Evolutionary conservation across 177 flowering plant species (phyloP).

Genomic region (Telopea speciosissima): DNA sequence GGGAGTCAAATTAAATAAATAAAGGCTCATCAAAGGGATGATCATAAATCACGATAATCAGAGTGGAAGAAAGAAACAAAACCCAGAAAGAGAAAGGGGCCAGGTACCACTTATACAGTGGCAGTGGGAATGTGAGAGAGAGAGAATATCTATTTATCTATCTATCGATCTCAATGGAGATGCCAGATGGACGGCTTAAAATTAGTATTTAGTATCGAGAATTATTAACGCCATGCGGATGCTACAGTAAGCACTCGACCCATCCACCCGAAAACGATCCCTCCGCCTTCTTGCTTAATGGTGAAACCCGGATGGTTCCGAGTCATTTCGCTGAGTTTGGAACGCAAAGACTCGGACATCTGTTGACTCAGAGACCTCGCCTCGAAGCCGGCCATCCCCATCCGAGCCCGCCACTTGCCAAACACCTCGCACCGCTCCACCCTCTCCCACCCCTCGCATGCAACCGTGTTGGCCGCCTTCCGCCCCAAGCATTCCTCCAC

Average conservation of each 20-base stretch:
- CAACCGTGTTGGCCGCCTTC: constrained; percentile 57
- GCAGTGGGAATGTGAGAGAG: no score
- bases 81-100: neutral
- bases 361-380: constrained; percentile 35
- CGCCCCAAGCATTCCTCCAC: constrained; percentile 67
- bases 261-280: constrained; percentile 73
- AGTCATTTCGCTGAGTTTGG: constrained; percentile 35
- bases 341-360: constrained; percentile 38
- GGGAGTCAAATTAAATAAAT: no score
- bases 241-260: constrained; percentile 77
- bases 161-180: no score
- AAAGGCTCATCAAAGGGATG: no score
- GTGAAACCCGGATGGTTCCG: constrained; percentile 48
- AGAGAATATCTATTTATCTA: no score
- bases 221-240: constrained; percentile 77
- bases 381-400: constrained; percentile 90
- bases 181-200: no score
- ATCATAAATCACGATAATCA: no score
- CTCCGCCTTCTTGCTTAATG: constrained; percentile 63
- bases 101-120: neutral
- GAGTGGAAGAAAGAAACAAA: neutral
- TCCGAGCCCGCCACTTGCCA: constrained; percentile 93
- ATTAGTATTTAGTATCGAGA: no score
- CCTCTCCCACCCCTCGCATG: constrained; percentile 81
- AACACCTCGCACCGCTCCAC: constrained; percentile 87